Evolutionary conservation across 495 filamentous ascomycete genomes (phyloP).

Genomic region (Penicillium canescens): DNA sequence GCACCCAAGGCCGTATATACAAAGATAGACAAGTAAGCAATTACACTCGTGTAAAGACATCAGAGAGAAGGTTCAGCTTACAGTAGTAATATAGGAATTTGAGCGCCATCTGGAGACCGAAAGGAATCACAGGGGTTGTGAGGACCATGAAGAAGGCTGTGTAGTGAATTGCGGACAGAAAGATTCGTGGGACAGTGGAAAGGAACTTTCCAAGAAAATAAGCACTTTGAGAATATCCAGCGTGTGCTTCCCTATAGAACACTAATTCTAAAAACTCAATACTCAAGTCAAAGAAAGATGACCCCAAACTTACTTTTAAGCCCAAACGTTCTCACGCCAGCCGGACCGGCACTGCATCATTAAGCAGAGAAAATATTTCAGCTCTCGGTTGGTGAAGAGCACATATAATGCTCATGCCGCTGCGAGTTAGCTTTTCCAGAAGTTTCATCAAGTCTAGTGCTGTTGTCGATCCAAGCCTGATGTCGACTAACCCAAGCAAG

Average conservation of each 20-base stretch:
- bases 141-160: constrained; percentile 51
- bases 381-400: no score
- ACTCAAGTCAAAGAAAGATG: neutral
- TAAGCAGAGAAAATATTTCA: no score
- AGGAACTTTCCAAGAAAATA: constrained; percentile 60
- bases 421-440: no score
- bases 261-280: neutral
- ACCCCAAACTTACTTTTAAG: no score
- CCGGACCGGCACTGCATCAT: no score
- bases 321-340: no score
- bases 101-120: constrained; percentile 39
- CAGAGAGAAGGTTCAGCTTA: neutral
- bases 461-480: no score
- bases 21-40: neutral
- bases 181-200: constrained; percentile 46
- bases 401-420: no score
- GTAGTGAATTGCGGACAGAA: constrained; percentile 55
- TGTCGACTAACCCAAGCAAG: no score
- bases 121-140: constrained; percentile 48
- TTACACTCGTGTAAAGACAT: neutral
- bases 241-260: constrained; percentile 52
- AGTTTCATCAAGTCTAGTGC: no score
- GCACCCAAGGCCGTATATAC: constrained; percentile 57
- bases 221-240: constrained; percentile 53
- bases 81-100: constrained; percentile 58